These are phyloP conservation scores for Xylaria sp. DNA, from an alignment of 2,329 filamentous ascomycete genomes.

Conservation along the genomic window DNA sequence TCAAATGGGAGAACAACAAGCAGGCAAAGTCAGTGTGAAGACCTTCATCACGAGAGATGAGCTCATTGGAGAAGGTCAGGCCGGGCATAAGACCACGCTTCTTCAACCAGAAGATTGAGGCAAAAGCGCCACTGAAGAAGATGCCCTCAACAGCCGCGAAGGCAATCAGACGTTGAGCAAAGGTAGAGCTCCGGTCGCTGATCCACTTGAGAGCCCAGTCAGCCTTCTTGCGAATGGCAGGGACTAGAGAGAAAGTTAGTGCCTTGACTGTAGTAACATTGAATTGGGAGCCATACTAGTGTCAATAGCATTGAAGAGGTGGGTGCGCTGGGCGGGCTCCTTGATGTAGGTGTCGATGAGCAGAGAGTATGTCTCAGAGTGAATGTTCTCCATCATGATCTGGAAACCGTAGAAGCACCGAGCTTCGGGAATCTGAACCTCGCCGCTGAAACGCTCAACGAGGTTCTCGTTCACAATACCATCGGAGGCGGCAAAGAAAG, in stretches of 20 bases:
- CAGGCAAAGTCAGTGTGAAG: constrained; percentile 99
- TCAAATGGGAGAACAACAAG: constrained; percentile 95
- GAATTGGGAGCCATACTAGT: constrained; percentile 68
- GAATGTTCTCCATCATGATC: constrained; percentile 99
- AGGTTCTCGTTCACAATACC: constrained; percentile 99
- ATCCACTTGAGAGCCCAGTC: constrained; percentile 98
- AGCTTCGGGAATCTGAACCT: constrained; percentile 96
- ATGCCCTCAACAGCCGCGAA: constrained; percentile 99
- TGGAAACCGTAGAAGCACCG: constrained; percentile 99
- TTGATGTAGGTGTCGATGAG: constrained; percentile 99
- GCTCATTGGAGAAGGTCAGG: constrained; percentile 98
- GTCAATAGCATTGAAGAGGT: constrained; percentile 98
- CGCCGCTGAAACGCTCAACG: constrained; percentile 93
- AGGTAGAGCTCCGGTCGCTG: constrained; percentile 88
- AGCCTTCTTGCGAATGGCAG: constrained; percentile 97
- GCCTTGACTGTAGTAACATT: neutral
- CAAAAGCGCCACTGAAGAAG: constrained; percentile 99
- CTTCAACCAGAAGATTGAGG: constrained; percentile 99
- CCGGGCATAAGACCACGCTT: constrained; percentile 99
- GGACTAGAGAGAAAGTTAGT: constrained; percentile 62
- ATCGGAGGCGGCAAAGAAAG: constrained; percentile 98
- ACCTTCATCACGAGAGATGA: constrained; percentile 99
- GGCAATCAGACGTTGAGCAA: constrained; percentile 92
- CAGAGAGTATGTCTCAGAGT: constrained; percentile 98
- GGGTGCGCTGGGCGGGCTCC: constrained; percentile 89